Base-by-base conservation (phyloP, 345 rosid species). In the Noccaea caerulescens region DNA sequence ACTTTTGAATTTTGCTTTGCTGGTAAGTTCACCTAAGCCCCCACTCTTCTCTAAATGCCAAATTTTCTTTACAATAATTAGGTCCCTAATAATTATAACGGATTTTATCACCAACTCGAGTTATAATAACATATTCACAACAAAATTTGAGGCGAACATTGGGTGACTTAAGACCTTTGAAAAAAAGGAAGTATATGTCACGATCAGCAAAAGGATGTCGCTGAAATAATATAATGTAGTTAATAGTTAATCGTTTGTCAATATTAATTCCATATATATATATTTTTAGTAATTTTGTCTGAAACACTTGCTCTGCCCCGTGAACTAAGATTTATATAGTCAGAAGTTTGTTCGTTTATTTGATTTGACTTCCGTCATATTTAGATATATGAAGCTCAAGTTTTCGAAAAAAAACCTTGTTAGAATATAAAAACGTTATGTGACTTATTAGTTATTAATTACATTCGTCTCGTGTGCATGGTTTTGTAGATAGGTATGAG, bases 1-100 rank as follows among this genome's bases (percentile, higher is more conserved):
- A 30, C 75, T 69, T 69, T 76, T 69, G 75, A 76, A 54, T 46
- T 55, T 69, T 62, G 74, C 64, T 62, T 69, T 61, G 79, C 75
- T 76, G 71, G 71, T 69, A 27, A 12, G 5, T 62, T 69, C 74
- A 75, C 65, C 79, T 44, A 68, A 62, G 39, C 46, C 59, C 51
- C 73, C 74, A 46, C 59, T 62, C 62, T 69, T 47, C 75, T 69
- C 53, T 63, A 61, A 23, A 69, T 69, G 60, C 70, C 75, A 75
- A 30, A 55, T 47, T 62, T 68, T 62, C 57, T 62, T n/a, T 16
- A 8, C 45, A 34, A 59, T 42, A 20, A 25, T 36, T 36, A 42
- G 49, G 14, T 59, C 63, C 10, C 39, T 59, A 16, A 68, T 75
- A 25, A 75, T 68, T 58, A 58, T 27, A 41, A 18, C 30, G 1